Conservation (phyloP, 352 stramenopile species). For the Pythium coloratum region DNA sequence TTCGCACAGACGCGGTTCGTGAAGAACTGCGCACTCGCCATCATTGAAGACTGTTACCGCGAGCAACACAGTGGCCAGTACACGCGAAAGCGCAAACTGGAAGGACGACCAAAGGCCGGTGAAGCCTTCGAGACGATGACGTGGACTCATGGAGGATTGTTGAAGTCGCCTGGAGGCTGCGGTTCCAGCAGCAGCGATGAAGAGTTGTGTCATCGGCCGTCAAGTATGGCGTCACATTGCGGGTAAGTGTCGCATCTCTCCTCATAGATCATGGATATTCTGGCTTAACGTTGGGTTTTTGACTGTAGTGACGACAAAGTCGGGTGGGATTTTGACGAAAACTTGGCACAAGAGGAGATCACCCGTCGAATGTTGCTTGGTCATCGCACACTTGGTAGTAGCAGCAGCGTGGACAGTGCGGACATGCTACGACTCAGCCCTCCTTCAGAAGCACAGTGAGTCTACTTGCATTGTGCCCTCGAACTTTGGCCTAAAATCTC, state of each 20-base stretch:
- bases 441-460: slow-evolving; percentile 74
- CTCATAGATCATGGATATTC: not conserved
- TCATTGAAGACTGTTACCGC: slow-evolving; percentile 73
- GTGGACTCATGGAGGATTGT: slow-evolving; percentile 34
- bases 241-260: slow-evolving; percentile 35
- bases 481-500: not conserved
- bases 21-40: slow-evolving; percentile 56
- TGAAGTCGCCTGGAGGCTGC: slow-evolving; percentile 42
- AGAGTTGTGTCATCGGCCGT: slow-evolving; percentile 71
- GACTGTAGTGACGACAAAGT: not conserved
- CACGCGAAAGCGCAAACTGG: slow-evolving; percentile 67
- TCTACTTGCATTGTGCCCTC: slow-evolving; percentile 1
- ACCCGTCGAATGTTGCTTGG: slow-evolving; percentile 9
- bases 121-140: slow-evolving; percentile 35
- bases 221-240: slow-evolving; percentile 57
- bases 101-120: slow-evolving; percentile 44
- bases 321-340: not conserved
- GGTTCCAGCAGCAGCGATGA: slow-evolving; percentile 76
- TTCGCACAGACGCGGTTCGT: slow-evolving; percentile 52
- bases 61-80: slow-evolving; percentile 47
- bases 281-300: not conserved
- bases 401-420: slow-evolving; percentile 63
- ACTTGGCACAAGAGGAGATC: not conserved
- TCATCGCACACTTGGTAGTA: slow-evolving; percentile 55
- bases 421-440: slow-evolving; percentile 73